phyloP scores from a whole-genome alignment of 345 rosid species.

The Streptanthus diversifolius region DNA sequence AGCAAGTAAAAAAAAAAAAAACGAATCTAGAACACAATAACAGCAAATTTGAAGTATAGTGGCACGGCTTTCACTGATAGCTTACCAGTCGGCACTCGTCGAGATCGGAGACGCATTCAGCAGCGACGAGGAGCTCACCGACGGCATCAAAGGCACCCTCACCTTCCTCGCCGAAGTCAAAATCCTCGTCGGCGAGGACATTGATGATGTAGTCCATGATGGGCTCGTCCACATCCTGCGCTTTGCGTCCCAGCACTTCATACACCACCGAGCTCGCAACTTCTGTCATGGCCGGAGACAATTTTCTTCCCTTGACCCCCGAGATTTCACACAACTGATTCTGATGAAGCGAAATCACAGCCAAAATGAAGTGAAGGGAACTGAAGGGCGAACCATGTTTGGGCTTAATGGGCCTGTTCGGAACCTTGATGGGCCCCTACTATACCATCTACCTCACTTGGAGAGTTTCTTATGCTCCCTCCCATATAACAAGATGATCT shows the following conservation, averaged over 20 bases:
- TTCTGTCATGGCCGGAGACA: constrained; percentile 55
- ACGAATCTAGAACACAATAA: not conserved
- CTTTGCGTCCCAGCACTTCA: constrained; percentile 73
- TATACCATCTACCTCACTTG: too few relatives aligned
- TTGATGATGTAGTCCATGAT: constrained; percentile 91
- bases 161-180: constrained; percentile 92
- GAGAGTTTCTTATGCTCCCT: too few relatives aligned
- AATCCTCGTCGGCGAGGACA: constrained; percentile 96
- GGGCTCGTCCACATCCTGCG: constrained; percentile 83
- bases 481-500: too few relatives aligned
- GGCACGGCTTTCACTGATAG: not conserved
- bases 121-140: constrained; percentile 89
- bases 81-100: constrained; percentile 70
- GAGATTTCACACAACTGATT: not conserved
- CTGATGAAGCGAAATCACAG: not conserved
- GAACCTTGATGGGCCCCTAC: constrained; percentile 8
- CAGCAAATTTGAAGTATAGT: not conserved
- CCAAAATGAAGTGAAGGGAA: not conserved
- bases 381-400: not conserved
- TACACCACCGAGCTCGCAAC: constrained; percentile 88
- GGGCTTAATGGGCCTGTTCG: constrained; percentile 4
- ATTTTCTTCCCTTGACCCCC: not conserved
- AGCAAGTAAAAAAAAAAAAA: not conserved
- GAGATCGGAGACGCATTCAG: constrained; percentile 80
- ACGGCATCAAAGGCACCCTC: constrained; percentile 87